These are phyloP conservation scores for Phytopythium sindhum DNA, from an alignment of 352 stramenopile genomes.

Conservation along the genomic window DNA sequence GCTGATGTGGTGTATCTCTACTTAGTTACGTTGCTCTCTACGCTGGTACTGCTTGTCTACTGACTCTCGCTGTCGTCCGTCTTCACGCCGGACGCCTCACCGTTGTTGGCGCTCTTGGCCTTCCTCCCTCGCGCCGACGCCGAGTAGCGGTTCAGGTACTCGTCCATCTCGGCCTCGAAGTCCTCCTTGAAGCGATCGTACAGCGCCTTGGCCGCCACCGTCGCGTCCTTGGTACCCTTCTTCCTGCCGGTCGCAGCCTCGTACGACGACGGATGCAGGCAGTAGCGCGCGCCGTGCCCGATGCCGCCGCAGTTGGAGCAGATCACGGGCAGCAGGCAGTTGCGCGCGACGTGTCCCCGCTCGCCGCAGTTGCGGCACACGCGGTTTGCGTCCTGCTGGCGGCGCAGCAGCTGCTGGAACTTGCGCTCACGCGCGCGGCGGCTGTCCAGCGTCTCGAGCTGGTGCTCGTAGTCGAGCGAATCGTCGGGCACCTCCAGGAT, in stretches of 20 bases:
- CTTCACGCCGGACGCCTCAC: constrained; percentile 10
- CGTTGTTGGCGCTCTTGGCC: not conserved
- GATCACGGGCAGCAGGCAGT: constrained; percentile 73
- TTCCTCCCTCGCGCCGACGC: constrained; percentile 17
- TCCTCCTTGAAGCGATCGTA: constrained; percentile 51
- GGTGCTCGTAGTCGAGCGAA: constrained; percentile 73
- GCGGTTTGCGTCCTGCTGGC: constrained; percentile 51
- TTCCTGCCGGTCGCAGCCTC: not conserved
- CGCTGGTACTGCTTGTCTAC: constrained; percentile 3
- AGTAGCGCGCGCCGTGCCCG: constrained; percentile 51
- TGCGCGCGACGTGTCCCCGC: constrained; percentile 53
- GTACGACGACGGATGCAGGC: constrained; percentile 28
- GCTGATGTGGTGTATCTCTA: constrained; percentile 15
- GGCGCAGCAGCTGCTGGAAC: constrained; percentile 56
- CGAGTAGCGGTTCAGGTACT: constrained; percentile 29
- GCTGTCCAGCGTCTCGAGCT: constrained; percentile 47
- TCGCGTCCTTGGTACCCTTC: constrained; percentile 11
- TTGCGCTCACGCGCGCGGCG: constrained; percentile 45
- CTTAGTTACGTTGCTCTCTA: not conserved
- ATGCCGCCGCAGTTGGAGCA: constrained; percentile 78
- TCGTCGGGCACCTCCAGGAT: constrained; percentile 24
- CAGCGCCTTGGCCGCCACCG: constrained; percentile 22
- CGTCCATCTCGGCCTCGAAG: constrained; percentile 61
- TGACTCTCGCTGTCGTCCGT: not conserved
- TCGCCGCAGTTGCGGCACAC: constrained; percentile 81